Percentiles rank a stretch among this genome's conserved stretches.
Conservation (phyloP, 2,329 filamentous ascomycete genomes). For the Colletotrichum karsti region DNA sequence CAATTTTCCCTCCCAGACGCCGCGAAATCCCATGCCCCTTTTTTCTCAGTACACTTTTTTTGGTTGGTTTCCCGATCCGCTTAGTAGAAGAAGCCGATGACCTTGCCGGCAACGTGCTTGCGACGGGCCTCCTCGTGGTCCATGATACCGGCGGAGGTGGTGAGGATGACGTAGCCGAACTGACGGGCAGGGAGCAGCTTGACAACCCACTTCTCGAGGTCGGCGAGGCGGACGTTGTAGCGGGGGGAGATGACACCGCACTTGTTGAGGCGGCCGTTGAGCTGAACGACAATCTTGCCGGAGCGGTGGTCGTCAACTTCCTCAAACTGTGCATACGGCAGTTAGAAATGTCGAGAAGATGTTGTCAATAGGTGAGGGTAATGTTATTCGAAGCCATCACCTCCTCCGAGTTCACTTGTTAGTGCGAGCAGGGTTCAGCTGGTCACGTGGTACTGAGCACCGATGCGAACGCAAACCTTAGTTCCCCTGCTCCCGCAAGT, state of each 20-base stretch:
- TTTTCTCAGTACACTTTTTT: slow-evolving; percentile 32
- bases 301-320: slow-evolving; percentile 99
- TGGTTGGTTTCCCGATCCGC: slow-evolving; percentile 30
- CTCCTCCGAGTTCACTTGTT: too few species aligned
- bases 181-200: slow-evolving; percentile 99
- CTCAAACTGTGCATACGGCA: too few species aligned
- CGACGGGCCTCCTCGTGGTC: slow-evolving; percentile 97
- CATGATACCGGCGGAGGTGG: slow-evolving; percentile 84
- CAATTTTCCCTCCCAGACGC: slow-evolving; percentile 44
- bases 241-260: slow-evolving; percentile 98
- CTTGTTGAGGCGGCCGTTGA: slow-evolving; percentile 99
- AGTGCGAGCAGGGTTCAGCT: too few species aligned
- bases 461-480: too few species aligned
- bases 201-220: slow-evolving; percentile 99
- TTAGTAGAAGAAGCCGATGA: slow-evolving; percentile 99
- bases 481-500: too few species aligned
- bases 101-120: slow-evolving; percentile 95
- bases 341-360: too few species aligned
- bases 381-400: too few species aligned
- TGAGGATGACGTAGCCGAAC: slow-evolving; percentile 99
- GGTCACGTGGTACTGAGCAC: too few species aligned
- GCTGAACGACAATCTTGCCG: slow-evolving; percentile 99
- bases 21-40: slow-evolving; percentile 43
- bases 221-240: slow-evolving; percentile 98
- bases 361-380: too few species aligned